Evolutionary conservation across 305 asterid genomes (phyloP).

Genomic region (Solanum hybrid): DNA sequence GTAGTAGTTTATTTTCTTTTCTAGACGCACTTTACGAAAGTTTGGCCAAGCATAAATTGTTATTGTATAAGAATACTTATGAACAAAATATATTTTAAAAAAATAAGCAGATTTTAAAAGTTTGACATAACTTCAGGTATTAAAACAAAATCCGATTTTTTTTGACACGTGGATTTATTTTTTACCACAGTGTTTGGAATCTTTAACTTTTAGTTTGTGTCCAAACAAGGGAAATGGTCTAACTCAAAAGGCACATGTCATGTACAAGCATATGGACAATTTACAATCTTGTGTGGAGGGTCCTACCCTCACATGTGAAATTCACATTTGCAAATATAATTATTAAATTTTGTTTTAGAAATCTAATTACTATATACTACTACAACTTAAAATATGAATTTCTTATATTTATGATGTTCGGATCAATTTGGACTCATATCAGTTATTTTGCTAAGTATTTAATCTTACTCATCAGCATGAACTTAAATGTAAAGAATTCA

Average conservation of each 20-base stretch:
- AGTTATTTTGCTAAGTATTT: not conserved
- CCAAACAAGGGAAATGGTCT: constrained; percentile 10
- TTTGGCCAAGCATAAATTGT: not conserved
- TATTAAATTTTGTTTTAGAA: not conserved
- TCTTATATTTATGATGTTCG: not conserved
- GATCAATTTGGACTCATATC: not conserved
- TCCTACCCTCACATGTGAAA: constrained; percentile 35
- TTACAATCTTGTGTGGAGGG: constrained; percentile 17
- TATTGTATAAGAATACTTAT: not conserved
- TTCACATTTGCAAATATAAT: not conserved
- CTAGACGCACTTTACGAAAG: not conserved
- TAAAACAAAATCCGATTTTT: not conserved
- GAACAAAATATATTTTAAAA: not conserved
- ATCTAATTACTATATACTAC: not conserved
- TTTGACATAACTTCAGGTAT: not conserved
- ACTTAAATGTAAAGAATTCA: not conserved
- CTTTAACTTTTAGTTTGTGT: not conserved
- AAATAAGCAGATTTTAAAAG: not conserved
- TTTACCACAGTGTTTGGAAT: not conserved
- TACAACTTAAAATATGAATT: not conserved
- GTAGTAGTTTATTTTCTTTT: not conserved
- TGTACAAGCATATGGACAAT: constrained; percentile 38
- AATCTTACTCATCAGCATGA: not conserved
- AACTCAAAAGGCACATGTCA: constrained; percentile 25
- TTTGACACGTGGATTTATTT: not conserved